Evolutionary conservation across 2,329 filamentous ascomycete genomes (phyloP).

Genomic region (Nakataea oryzae): DNA sequence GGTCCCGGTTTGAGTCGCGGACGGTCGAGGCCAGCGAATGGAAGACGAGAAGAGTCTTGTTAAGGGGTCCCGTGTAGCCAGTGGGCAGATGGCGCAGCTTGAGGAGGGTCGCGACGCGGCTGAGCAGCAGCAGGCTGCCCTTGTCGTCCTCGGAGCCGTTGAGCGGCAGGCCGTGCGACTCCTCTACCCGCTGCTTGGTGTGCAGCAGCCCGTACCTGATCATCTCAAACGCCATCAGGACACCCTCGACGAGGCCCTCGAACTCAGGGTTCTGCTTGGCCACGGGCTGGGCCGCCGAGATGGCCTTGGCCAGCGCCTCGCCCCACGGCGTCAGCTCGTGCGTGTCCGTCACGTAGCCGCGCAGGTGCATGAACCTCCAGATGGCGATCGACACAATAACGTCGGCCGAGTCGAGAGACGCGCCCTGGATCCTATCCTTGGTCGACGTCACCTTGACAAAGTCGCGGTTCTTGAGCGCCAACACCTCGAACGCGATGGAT

Average conservation of each 20-base stretch:
- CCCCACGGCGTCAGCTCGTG: slow-evolving; percentile 83
- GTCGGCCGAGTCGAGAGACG: slow-evolving; percentile 46
- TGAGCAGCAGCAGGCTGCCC: slow-evolving; percentile 68
- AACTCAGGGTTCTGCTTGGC: slow-evolving; percentile 32
- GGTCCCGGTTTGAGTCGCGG: slow-evolving; percentile 67
- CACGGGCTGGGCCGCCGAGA: slow-evolving; percentile 50
- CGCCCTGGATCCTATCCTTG: slow-evolving; percentile 44
- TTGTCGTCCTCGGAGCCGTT: slow-evolving; percentile 62
- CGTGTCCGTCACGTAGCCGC: slow-evolving; percentile 69
- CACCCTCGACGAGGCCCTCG: slow-evolving; percentile 58
- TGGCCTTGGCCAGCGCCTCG: slow-evolving; percentile 60
- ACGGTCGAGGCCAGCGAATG: slow-evolving; percentile 74
- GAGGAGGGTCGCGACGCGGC: slow-evolving; percentile 73
- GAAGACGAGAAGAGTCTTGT: slow-evolving; percentile 79
- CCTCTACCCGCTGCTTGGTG: slow-evolving; percentile 47
- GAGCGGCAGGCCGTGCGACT: slow-evolving; percentile 43
- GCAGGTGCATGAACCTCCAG: slow-evolving; percentile 83
- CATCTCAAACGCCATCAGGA: slow-evolving; percentile 77
- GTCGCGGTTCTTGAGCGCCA: slow-evolving; percentile 56
- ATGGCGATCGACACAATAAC: slow-evolving; percentile 62
- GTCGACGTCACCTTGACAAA: slow-evolving; percentile 62
- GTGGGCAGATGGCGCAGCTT: slow-evolving; percentile 74
- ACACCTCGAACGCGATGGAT: slow-evolving; percentile 48
- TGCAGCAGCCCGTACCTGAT: slow-evolving; percentile 71
- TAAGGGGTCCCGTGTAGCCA: slow-evolving; percentile 90